Evolutionary conservation across 495 filamentous ascomycete species (phyloP).

Genomic region (Aspergillus leporis): DNA sequence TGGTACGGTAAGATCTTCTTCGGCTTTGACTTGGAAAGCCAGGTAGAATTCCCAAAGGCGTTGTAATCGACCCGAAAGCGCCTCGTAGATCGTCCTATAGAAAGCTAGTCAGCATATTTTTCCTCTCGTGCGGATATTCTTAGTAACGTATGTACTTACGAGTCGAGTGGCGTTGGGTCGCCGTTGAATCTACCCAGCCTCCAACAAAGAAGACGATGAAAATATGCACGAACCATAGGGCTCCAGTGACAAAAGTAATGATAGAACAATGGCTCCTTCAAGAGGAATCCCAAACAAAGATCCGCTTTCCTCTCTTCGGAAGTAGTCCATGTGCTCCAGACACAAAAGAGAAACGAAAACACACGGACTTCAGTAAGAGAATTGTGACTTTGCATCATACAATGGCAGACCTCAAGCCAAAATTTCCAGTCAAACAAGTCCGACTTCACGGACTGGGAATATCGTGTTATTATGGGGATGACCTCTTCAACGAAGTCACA

Average conservation of each 20-base stretch:
- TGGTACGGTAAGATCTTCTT: slow-evolving; percentile 53
- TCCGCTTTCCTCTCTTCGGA: slow-evolving; percentile 68
- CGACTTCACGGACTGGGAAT: slow-evolving; percentile 48
- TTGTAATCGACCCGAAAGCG: slow-evolving; percentile 67
- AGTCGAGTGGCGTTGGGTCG: slow-evolving; percentile 63
- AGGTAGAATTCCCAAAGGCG: slow-evolving; percentile 79
- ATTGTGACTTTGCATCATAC: slow-evolving; percentile 86
- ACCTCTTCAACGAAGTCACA: slow-evolving; percentile 91
- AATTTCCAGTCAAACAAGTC: slow-evolving; percentile 76
- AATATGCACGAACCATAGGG: slow-evolving; percentile 96
- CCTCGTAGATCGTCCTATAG: slow-evolving; percentile 59
- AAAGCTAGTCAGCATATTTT: slow-evolving; percentile 7
- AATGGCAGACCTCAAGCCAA: slow-evolving; percentile 81
- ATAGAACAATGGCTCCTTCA: slow-evolving; percentile 77
- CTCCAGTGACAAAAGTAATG: slow-evolving; percentile 96
- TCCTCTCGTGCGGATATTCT: neutral
- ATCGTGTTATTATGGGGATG: slow-evolving; percentile 60
- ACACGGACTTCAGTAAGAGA: slow-evolving; percentile 91
- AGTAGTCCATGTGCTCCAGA: slow-evolving; percentile 73
- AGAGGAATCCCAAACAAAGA: slow-evolving; percentile 76
- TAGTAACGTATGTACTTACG: slow-evolving; percentile 51
- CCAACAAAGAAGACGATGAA: slow-evolving; percentile 92
- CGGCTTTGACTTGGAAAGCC: slow-evolving; percentile 61
- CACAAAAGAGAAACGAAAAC: slow-evolving; percentile 78
- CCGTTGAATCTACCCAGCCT: slow-evolving; percentile 79